phyloP scores from a whole-genome alignment of 2,329 filamentous ascomycete species.

The Elsinoe australis region DNA sequence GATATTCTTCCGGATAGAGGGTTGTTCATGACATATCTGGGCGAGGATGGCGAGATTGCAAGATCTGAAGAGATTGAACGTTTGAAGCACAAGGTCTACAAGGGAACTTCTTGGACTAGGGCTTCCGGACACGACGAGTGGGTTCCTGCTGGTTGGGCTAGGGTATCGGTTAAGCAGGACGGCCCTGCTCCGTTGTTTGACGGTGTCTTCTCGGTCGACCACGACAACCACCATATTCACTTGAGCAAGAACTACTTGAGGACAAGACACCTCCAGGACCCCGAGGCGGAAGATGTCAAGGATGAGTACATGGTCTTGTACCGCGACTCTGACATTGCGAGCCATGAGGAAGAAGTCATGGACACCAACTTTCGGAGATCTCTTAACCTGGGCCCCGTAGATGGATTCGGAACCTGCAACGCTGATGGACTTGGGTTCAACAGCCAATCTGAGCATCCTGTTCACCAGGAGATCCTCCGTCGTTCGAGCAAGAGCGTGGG shows the following conservation, averaged over 20 bases:
- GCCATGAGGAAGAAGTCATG: conserved; percentile 27
- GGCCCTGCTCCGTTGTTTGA: conserved; percentile 76
- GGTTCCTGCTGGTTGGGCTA: conserved; percentile 78
- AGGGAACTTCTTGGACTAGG: conserved; percentile 59
- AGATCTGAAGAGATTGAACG: conserved; percentile 63
- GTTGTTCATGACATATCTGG: conserved; percentile 65
- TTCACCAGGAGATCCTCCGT: conserved; percentile 49
- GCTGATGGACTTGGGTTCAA: conserved; percentile 79
- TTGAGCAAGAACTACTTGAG: conserved; percentile 64
- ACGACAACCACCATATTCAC: conserved; percentile 81
- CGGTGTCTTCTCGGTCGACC: conserved; percentile 73
- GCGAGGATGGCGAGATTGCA: conserved; percentile 60
- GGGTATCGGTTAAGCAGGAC: conserved; percentile 70
- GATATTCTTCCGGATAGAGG: conserved; percentile 68
- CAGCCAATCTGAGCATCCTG: conserved; percentile 59
- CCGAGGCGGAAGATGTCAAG: conserved; percentile 47
- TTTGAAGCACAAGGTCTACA: conserved; percentile 71
- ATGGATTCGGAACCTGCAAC: conserved; percentile 47
- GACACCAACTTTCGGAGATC: conserved; percentile 50
- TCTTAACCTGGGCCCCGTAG: conserved; percentile 5
- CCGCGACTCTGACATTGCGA: conserved; percentile 74
- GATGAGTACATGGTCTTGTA: conserved; percentile 81
- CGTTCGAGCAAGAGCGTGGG: conserved; percentile 50
- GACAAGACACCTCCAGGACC: conserved; percentile 65
- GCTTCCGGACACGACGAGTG: conserved; percentile 53